These are phyloP conservation scores for Fraxinus quadrangulata DNA, from an alignment of 257 asterid genomes.

Conservation along the genomic window DNA sequence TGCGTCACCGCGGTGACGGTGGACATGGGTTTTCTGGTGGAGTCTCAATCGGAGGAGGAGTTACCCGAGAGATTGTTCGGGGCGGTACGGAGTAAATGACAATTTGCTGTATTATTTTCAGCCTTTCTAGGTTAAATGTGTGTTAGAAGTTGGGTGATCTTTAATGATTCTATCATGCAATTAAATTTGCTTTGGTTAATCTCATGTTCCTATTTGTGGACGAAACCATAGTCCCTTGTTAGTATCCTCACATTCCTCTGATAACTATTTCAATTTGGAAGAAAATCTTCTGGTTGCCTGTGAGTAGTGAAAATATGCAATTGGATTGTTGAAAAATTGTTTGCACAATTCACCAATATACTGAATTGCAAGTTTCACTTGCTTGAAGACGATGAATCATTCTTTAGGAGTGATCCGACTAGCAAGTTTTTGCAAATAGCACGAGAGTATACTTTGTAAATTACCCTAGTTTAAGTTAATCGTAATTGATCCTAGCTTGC, in stretches of 20 bases:
- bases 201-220: conserved; percentile 15
- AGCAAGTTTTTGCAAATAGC: neutral
- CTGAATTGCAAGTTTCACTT: neutral
- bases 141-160: conserved; percentile 17
- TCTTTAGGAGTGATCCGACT: neutral
- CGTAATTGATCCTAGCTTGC: neutral
- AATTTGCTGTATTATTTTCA: conserved; percentile 17
- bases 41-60: conserved; percentile 70
- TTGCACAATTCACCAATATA: conserved; percentile 19
- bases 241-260: neutral
- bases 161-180: conserved; percentile 23
- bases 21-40: conserved; percentile 94
- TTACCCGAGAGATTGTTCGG: conserved; percentile 85
- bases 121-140: conserved; percentile 4
- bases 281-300: neutral
- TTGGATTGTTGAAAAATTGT: neutral
- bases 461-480: neutral
- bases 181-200: conserved; percentile 15
- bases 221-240: neutral
- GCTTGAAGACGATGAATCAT: neutral
- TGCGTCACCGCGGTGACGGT: conserved; percentile 79
- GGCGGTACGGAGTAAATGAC: conserved; percentile 53
- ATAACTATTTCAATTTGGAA: neutral
- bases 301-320: neutral
- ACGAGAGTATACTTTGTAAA: neutral